Percentiles rank a stretch among this genome's conserved stretches.
Evolutionary conservation across 495 filamentous ascomycete species (phyloP).

Genomic region (Articulospora tetracladia): DNA sequence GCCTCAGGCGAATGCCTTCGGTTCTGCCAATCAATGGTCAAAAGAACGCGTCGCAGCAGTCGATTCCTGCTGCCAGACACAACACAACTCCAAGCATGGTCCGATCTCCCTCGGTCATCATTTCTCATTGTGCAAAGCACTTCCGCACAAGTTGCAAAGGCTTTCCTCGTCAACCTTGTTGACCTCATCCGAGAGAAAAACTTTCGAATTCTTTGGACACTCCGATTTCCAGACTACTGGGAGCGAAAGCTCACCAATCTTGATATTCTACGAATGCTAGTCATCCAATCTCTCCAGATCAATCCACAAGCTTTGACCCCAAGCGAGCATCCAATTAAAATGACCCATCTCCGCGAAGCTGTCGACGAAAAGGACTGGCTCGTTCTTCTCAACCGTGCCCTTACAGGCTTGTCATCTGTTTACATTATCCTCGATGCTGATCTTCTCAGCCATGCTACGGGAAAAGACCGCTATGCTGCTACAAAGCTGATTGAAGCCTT

Average conservation of each 20-base stretch:
- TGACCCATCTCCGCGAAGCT: background rate
- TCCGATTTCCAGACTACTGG: conserved; percentile 4
- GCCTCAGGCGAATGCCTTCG: background rate
- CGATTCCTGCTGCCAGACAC: background rate
- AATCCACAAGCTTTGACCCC: background rate
- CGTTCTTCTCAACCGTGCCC: background rate
- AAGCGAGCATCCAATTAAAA: background rate
- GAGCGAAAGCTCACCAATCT: background rate
- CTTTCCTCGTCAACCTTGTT: background rate
- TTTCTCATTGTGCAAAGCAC: background rate
- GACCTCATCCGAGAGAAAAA: background rate
- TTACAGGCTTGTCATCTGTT: background rate
- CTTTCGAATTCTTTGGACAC: background rate
- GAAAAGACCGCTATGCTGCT: background rate
- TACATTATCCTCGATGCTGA: conserved; percentile 91
- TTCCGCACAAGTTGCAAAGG: background rate
- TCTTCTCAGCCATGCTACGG: conserved; percentile 51
- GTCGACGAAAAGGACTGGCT: conserved; percentile 7
- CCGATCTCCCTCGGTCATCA: background rate
- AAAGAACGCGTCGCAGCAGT: background rate
- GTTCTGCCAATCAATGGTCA: background rate
- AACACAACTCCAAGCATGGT: background rate
- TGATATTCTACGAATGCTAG: background rate
- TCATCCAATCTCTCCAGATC: conserved; percentile 2
- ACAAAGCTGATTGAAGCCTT: background rate